These are phyloP conservation scores for Aspergillus asperescens DNA, from an alignment of 495 filamentous ascomycete genomes.

Conservation along the genomic window DNA sequence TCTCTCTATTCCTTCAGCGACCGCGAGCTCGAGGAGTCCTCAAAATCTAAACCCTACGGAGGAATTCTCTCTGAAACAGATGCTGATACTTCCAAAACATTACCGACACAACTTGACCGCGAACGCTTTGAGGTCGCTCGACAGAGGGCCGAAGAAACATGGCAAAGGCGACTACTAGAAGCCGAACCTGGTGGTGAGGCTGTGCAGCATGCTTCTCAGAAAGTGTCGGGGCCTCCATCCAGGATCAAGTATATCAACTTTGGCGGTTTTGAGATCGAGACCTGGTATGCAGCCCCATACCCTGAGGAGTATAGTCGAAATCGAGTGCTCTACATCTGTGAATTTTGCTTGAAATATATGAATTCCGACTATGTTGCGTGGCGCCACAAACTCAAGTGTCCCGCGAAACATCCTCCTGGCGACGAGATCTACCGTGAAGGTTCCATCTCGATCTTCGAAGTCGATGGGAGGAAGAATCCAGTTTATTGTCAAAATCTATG, in stretches of 20 bases:
- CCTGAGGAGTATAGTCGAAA: constrained; percentile 98
- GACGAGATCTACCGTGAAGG: constrained; percentile 97
- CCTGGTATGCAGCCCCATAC: constrained; percentile 98
- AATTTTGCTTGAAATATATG: constrained; percentile 99
- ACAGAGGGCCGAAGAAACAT: constrained; percentile 84
- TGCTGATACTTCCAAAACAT: constrained; percentile 82
- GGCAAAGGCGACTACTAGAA: constrained; percentile 59
- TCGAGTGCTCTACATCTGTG: constrained; percentile 92
- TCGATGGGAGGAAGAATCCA: constrained; percentile 93
- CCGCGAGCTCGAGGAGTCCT: constrained; percentile 75
- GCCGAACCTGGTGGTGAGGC: constrained; percentile 44
- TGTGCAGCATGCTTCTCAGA: constrained; percentile 50
- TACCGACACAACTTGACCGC: constrained; percentile 73
- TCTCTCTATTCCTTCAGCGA: constrained; percentile 83
- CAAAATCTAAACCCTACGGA: constrained; percentile 90
- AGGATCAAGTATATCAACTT: constrained; percentile 99
- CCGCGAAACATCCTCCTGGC: constrained; percentile 90
- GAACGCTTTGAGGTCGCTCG: constrained; percentile 82
- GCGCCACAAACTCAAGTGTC: constrained; percentile 97
- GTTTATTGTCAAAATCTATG: constrained; percentile 98
- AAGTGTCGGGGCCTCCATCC: constrained; percentile 78
- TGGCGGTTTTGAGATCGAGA: constrained; percentile 94
- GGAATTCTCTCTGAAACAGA: constrained; percentile 86
- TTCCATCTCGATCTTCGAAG: constrained; percentile 92
- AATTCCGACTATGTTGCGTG: constrained; percentile 96